A percentile compares a stretch with the other conserved stretches of the same genome.
These are phyloP conservation scores for Papiliotrema nemorosa DNA, from an alignment of 1,284 basidiomycete species.

Conservation along the genomic window DNA sequence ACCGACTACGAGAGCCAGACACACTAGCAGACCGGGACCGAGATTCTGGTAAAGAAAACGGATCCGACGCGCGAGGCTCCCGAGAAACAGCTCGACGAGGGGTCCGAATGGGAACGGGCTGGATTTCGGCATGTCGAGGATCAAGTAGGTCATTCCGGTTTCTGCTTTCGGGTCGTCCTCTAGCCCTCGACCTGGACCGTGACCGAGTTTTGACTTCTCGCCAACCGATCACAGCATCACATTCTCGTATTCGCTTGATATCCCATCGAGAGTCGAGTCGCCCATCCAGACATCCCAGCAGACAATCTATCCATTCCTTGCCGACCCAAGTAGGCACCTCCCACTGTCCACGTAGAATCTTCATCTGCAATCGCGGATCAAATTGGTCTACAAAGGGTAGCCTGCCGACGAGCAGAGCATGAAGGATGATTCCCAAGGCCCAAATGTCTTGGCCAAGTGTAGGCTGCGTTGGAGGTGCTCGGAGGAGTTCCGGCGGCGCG, in stretches of 20 bases:
- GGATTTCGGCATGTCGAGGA: not conserved
- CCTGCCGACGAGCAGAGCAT: constrained; percentile 71
- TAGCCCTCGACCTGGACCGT: not conserved
- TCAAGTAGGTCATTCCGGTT: not conserved
- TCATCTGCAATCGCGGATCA: constrained; percentile 83
- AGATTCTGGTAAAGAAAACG: not conserved
- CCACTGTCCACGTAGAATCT: constrained; percentile 75
- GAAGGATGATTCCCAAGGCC: constrained; percentile 85
- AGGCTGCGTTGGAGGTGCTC: constrained; percentile 48
- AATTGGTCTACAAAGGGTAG: constrained; percentile 83
- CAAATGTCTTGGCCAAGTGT: constrained; percentile 75
- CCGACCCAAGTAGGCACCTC: constrained; percentile 56
- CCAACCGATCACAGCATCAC: constrained; percentile 77
- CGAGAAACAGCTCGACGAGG: constrained; percentile 4
- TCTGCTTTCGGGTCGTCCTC: not conserved
- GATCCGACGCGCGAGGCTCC: not conserved
- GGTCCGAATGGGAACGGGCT: constrained; percentile 3
- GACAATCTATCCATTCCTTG: constrained; percentile 65
- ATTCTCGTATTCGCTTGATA: constrained; percentile 67
- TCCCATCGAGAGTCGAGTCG: constrained; percentile 64
- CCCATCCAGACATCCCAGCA: constrained; percentile 69
- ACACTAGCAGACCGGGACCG: constrained; percentile 3
- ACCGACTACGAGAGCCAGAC: not conserved
- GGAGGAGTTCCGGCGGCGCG: constrained; percentile 73
- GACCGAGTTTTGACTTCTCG: constrained; percentile 47